These are phyloP conservation scores for Penicillium sumatraense DNA, from an alignment of 2,329 filamentous ascomycete species.

Conservation along the genomic window DNA sequence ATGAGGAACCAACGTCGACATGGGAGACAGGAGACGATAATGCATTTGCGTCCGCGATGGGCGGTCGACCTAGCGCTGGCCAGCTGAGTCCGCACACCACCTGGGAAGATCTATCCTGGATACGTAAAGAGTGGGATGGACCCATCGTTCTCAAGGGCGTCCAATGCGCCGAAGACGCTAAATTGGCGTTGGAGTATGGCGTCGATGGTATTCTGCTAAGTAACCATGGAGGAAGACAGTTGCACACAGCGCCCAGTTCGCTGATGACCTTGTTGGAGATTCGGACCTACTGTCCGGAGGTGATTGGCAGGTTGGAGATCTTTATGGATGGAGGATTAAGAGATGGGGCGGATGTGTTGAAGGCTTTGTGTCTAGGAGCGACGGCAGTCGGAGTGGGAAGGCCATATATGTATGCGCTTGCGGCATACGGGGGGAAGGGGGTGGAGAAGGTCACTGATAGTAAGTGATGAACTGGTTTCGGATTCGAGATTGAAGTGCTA, in stretches of 20 bases:
- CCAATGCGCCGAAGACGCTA: slow-evolving; percentile 51
- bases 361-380: slow-evolving; percentile 56
- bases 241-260: slow-evolving; percentile 53
- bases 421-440: slow-evolving; percentile 26
- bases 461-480: slow-evolving; percentile 1
- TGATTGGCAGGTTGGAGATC: slow-evolving; percentile 54
- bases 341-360: slow-evolving; percentile 57
- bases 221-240: slow-evolving; percentile 57
- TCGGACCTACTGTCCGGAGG: slow-evolving; percentile 51
- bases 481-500: neutral
- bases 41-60: slow-evolving; percentile 17
- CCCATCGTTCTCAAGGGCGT: slow-evolving; percentile 66
- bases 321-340: slow-evolving; percentile 58
- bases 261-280: slow-evolving; percentile 57
- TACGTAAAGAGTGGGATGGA: slow-evolving; percentile 64
- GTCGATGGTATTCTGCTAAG: slow-evolving; percentile 54
- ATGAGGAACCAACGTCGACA: too few relatives aligned
- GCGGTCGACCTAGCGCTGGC: slow-evolving; percentile 19
- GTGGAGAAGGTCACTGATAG: slow-evolving; percentile 22
- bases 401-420: slow-evolving; percentile 26
- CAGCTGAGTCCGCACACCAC: slow-evolving; percentile 26
- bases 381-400: slow-evolving; percentile 56
- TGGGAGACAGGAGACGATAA: slow-evolving; percentile 13
- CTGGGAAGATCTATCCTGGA: slow-evolving; percentile 63
- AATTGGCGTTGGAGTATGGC: slow-evolving; percentile 47